Base-by-base conservation (phyloP, 2,329 filamentous ascomycete genomes). In the Leptographium lundbergii region DNA sequence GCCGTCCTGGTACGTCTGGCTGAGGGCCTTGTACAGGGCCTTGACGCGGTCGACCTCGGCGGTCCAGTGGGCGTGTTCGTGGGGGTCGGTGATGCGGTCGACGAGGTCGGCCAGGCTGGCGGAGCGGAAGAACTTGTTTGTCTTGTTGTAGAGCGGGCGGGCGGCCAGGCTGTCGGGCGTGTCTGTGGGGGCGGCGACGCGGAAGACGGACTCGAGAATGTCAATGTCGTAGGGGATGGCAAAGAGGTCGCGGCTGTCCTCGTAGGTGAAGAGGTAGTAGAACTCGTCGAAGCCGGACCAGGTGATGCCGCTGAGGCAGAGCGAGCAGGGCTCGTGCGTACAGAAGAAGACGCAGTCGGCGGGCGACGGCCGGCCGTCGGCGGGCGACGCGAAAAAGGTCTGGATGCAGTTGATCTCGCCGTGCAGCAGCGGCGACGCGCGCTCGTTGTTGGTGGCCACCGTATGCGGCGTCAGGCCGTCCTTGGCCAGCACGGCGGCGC, bases 321-420 rank as follows among this genome's bases (percentile, higher is more conserved):
- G 71, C 51, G 76, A 80, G 70, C 80, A 82, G 1, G 80, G 80
- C 69, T 83, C 80, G 65, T 82, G 80, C 0, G 80, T 82, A 5
- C 79, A 77, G 60, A 82, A 74, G 70, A 83, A 82, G 66, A 83
- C 65, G 69, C 79, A 82, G 64, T 79, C 77, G 10, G 69, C 67
- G 13, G 69, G 64, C 42, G 67, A 60, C 3, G 74, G 65, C 2
- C 69, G 63, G 34, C 52, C 59, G 54, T 68, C 62, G 14, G 72
- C 66, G 61, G 70, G 69, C 1, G 66, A 66, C 0, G 72, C 72
- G 69, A 80, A 82, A 70, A 82, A 82, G 36, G 75, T 69, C 64
- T 81, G 79, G 68, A 83, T 81, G 71, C 80, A 82, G 67, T 81
- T 80, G 67, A 82, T 81, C 63, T 83, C 80, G 61, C 80, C 80